Base-by-base conservation (phyloP, 208 protist species). In the Leishmania guyanensis region DNA sequence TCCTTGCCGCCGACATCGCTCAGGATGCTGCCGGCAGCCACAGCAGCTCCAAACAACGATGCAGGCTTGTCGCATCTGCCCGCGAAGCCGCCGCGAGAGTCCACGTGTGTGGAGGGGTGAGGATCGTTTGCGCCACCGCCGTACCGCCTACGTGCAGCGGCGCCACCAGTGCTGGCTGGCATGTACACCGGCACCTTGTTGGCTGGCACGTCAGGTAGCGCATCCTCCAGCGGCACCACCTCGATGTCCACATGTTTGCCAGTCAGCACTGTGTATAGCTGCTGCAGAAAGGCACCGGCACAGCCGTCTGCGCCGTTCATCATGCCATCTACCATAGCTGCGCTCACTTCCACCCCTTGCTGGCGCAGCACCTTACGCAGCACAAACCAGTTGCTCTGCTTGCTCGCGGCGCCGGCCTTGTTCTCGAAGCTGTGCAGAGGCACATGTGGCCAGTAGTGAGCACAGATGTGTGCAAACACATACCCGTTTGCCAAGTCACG, bases 361-460 rank as follows among this genome's bases (percentile, higher is more conserved):
- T 87, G 77, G 0, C 58, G 81, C 77, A 98, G 91, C 46, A 93
- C 81, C 74, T 95, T 97, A 50, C 74, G 81, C 77, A 98, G 75
- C 39, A 94, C 70, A 9, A 80, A 81, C 97, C 98, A 99, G 86
- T 99, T 98, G 81, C 92, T 88, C n/a, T 88, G 80, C 87, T 98
- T 98, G 53, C 89, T 92, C 29, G 72, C 51, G 12, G 91, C 74
- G 80, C 90, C 88, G 22, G 86, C 62, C 5, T 88, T 91, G 80
- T 98, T 98, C 68, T 94, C 91, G 78, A 95, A 98, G 51, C 92
- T 95, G 90, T 99, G 96, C 94, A 99, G 92, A 14, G 91, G 86
- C 46, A 99, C 81, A 62, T 92, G 86, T 3, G 77, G 75, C 91
- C 95, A 99, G 89, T 99, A 99, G 54, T 89, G 91, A 2, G 94